Conservation (phyloP, 2,329 filamentous ascomycete genomes). For the Colletotrichum abscissum region DNA sequence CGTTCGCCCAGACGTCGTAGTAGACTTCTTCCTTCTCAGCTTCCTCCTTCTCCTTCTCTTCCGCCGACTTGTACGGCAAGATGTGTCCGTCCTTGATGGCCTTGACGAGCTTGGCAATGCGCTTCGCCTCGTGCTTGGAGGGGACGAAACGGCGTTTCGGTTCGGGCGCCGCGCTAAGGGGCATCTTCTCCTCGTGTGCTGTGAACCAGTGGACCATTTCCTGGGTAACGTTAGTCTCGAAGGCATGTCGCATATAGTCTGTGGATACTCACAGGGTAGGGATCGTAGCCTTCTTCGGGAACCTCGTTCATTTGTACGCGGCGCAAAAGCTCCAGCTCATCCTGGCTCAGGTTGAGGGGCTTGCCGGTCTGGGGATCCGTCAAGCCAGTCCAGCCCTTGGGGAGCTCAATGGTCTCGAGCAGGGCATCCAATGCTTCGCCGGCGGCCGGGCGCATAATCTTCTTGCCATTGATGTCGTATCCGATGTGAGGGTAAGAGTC, state of each 20-base stretch:
- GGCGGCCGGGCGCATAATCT: conserved; percentile 94
- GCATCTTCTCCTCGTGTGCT: conserved; percentile 91
- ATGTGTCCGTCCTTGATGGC: conserved; percentile 96
- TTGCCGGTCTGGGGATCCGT: conserved; percentile 96
- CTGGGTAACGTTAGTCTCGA: conserved; percentile 49
- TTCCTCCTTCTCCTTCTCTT: conserved; percentile 75
- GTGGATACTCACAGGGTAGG: conserved; percentile 76
- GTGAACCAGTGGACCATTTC: conserved; percentile 96
- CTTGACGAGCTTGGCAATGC: conserved; percentile 96
- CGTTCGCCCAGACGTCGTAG: conserved; percentile 96
- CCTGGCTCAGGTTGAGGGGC: conserved; percentile 85
- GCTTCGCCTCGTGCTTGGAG: conserved; percentile 96
- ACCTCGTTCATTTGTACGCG: conserved; percentile 91
- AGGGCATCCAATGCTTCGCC: conserved; percentile 93
- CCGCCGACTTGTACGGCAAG: conserved; percentile 84
- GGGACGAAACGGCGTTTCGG: conserved; percentile 96
- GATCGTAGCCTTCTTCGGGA: conserved; percentile 89
- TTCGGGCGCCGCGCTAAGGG: conserved; percentile 91
- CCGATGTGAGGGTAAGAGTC: conserved; percentile 98
- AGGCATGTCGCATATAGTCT: neutral
- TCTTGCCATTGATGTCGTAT: conserved; percentile 99
- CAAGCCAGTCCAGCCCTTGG: conserved; percentile 96
- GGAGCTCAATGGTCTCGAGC: conserved; percentile 95
- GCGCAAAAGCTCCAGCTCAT: conserved; percentile 89
- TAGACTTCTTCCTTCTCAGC: conserved; percentile 77